These are phyloP conservation scores for Scalesia atractyloides DNA, from an alignment of 129 eudicot species.

Conservation along the genomic window DNA sequence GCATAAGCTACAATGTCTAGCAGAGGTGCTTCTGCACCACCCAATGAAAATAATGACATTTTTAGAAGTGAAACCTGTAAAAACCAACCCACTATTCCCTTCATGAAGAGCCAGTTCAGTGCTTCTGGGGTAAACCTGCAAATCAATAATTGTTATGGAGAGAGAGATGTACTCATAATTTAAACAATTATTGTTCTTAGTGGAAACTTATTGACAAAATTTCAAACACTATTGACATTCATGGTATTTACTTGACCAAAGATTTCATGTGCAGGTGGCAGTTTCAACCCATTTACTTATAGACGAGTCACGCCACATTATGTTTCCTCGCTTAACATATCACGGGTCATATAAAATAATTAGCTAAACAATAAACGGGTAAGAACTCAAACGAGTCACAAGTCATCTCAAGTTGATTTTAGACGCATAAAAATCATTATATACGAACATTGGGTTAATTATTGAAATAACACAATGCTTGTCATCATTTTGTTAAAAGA, in stretches of 20 bases:
- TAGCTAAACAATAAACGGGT: background rate
- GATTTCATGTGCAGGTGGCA: too few species aligned
- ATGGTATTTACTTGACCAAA: background rate
- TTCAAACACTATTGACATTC: background rate
- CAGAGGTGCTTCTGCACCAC: conserved; percentile 70
- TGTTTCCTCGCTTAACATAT: background rate
- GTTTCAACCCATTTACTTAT: background rate
- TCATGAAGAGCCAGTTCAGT: conserved; percentile 59
- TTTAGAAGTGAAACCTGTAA: conserved; percentile 57
- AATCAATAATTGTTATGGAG: background rate
- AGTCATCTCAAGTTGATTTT: background rate
- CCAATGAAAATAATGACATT: conserved; percentile 18
- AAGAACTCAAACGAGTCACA: background rate
- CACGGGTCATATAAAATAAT: background rate
- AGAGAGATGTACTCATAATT: background rate
- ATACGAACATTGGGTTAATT: background rate
- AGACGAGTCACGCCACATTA: background rate
- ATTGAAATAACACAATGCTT: background rate
- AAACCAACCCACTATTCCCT: conserved; percentile 18
- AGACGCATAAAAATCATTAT: background rate
- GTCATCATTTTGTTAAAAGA: background rate
- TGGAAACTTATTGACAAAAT: background rate
- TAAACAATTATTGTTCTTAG: background rate
- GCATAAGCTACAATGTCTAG: conserved; percentile 71
- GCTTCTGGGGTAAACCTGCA: conserved; percentile 70